A percentile compares a stretch with the other conserved stretches of the same genome.
These are phyloP conservation scores for Cyberlindnera sargentensis DNA, from an alignment of 805 yeast genomes.

Conservation along the genomic window DNA sequence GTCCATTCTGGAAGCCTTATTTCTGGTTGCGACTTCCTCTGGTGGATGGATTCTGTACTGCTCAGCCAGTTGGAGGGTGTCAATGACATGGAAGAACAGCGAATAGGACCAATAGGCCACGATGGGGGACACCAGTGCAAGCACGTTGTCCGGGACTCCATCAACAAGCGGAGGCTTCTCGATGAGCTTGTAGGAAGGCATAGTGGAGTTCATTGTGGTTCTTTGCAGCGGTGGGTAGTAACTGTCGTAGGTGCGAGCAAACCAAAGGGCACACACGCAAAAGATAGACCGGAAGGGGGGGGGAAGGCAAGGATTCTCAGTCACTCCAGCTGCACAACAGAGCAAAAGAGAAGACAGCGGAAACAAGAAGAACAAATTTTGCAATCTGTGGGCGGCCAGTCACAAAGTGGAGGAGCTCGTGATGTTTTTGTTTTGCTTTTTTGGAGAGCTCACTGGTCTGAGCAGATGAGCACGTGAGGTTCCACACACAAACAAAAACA, in stretches of 20 bases:
- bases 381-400: too few relatives aligned
- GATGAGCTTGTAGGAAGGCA: conserved; percentile 9
- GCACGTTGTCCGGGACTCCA: conserved; percentile 62
- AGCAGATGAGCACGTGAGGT: too few relatives aligned
- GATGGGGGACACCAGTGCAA: conserved; percentile 72
- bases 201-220: conserved; percentile 4
- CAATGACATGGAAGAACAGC: conserved; percentile 65
- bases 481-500: too few relatives aligned
- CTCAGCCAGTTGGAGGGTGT: conserved; percentile 69
- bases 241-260: not conserved
- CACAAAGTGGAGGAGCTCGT: too few relatives aligned
- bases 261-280: too few relatives aligned
- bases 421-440: too few relatives aligned
- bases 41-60: conserved; percentile 87
- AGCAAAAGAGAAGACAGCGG: too few relatives aligned
- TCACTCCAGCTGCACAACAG: too few relatives aligned
- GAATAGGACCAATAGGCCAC: conserved; percentile 81
- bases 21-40: conserved; percentile 71
- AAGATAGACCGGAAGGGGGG: too few relatives aligned
- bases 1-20: conserved; percentile 61
- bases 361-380: too few relatives aligned
- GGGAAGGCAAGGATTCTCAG: too few relatives aligned
- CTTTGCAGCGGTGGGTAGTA: not conserved
- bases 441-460: too few relatives aligned
- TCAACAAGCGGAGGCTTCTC: conserved; percentile 39